These are phyloP conservation scores for Ophiobolus disseminans DNA, from an alignment of 2,329 filamentous ascomycete genomes.

Conservation along the genomic window DNA sequence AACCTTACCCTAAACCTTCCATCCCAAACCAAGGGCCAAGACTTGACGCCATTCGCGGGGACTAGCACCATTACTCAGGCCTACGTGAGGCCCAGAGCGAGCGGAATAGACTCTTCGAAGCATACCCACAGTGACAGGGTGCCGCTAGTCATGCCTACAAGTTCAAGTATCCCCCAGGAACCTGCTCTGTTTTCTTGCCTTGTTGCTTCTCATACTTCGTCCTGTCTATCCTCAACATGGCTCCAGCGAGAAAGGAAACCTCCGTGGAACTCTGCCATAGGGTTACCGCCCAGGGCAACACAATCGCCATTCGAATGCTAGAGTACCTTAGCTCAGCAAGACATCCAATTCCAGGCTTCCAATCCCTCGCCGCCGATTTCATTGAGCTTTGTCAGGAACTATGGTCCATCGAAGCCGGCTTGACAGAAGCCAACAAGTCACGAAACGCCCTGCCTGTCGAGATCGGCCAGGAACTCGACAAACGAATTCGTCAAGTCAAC, in stretches of 20 bases:
- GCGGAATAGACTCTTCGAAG: constrained; percentile 20
- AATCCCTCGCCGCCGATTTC: constrained; percentile 68
- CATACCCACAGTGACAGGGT: constrained; percentile 7
- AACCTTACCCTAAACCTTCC: constrained; percentile 18
- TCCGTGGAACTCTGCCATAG: constrained; percentile 63
- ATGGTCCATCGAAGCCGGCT: constrained; percentile 72
- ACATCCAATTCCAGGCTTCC: constrained; percentile 50
- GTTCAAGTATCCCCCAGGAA: constrained; percentile 20
- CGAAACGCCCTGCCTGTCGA: constrained; percentile 65
- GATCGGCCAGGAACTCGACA: constrained; percentile 68
- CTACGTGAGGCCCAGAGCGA: constrained; percentile 27
- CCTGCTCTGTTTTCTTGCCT: constrained; percentile 10
- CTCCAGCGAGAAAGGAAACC: constrained; percentile 48
- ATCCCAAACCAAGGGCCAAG: constrained; percentile 16
- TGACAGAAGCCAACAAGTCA: constrained; percentile 54
- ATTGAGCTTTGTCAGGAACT: constrained; percentile 71
- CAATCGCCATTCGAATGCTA: constrained; percentile 60
- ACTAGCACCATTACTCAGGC: constrained; percentile 19
- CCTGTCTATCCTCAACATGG: constrained; percentile 26
- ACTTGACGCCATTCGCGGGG: constrained; percentile 15
- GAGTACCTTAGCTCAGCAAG: constrained; percentile 45
- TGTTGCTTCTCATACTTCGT: constrained; percentile 7
- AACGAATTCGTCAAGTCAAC: constrained; percentile 67
- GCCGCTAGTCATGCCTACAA: constrained; percentile 21
- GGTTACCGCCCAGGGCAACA: constrained; percentile 61